phyloP scores from a whole-genome alignment of 495 filamentous ascomycete genomes.

The Tirmania nivea region DNA sequence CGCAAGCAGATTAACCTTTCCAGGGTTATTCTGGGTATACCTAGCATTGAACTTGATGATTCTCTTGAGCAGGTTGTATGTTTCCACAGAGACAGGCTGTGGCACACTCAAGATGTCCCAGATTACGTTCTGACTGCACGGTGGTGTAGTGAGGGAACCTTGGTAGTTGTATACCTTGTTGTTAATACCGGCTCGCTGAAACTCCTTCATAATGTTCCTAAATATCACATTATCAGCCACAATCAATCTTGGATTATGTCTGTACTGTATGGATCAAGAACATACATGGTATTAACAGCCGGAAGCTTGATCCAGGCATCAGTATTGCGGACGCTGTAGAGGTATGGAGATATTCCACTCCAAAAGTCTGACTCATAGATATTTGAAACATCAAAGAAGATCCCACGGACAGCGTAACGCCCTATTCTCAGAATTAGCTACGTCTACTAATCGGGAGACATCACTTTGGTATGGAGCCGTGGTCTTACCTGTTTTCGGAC shows the following conservation, averaged over 20 bases:
- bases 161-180: slow-evolving; percentile 25
- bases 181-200: not conserved
- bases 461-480: not conserved
- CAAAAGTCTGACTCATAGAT: not conserved
- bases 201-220: slow-evolving; percentile 5
- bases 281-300: not conserved
- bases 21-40: slow-evolving; percentile 35
- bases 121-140: slow-evolving; percentile 37
- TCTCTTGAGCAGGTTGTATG: slow-evolving; percentile 31
- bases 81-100: slow-evolving; percentile 28
- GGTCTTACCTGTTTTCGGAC: not conserved
- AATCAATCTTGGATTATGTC: no score
- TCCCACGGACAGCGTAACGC: slow-evolving; percentile 31
- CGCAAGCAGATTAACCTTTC: slow-evolving; percentile 30
- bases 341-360: not conserved
- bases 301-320: not conserved
- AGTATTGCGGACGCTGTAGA: not conserved
- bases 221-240: slow-evolving; percentile 20
- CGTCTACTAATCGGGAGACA: not conserved
- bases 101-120: slow-evolving; percentile 37
- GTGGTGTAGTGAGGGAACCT: slow-evolving; percentile 47
- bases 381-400: slow-evolving; percentile 33
- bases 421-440: not conserved
- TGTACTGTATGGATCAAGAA: not conserved
- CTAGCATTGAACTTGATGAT: slow-evolving; percentile 44